Conservation (phyloP, 441 rosid genomes). For the Erodium chrysanthum region DNA sequence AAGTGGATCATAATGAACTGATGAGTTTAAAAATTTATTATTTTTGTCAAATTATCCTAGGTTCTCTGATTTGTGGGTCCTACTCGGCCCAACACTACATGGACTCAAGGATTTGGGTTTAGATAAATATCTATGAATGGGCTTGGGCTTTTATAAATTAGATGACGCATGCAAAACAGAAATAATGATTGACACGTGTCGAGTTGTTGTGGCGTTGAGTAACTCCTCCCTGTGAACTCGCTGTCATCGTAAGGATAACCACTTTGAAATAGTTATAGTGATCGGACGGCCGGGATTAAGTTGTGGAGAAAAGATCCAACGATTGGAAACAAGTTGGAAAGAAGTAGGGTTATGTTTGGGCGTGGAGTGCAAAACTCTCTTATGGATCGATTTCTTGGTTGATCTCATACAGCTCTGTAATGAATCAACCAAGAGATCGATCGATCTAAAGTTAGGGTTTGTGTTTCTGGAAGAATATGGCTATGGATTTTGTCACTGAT, state of each 20-base stretch:
- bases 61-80: no score
- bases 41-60: no score
- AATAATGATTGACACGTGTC: neutral
- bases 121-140: no score
- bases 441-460: constrained; percentile 4
- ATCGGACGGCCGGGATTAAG: neutral
- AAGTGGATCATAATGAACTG: no score
- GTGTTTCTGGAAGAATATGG: neutral
- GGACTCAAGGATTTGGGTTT: no score
- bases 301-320: neutral
- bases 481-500: constrained; percentile 23
- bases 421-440: constrained; percentile 6
- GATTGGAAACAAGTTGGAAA: neutral
- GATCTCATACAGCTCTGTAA: constrained; percentile 1
- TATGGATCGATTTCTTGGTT: constrained; percentile 6
- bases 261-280: neutral
- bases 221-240: neutral
- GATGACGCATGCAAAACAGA: no score
- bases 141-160: no score
- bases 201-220: neutral
- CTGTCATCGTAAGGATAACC: neutral
- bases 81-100: no score
- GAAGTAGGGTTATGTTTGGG: constrained; percentile 5
- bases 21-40: no score
- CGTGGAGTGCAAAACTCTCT: constrained; percentile 6